Evolutionary conservation across 2,329 filamentous ascomycete genomes (phyloP).

Genomic region (Chaetomiaceae sp.): DNA sequence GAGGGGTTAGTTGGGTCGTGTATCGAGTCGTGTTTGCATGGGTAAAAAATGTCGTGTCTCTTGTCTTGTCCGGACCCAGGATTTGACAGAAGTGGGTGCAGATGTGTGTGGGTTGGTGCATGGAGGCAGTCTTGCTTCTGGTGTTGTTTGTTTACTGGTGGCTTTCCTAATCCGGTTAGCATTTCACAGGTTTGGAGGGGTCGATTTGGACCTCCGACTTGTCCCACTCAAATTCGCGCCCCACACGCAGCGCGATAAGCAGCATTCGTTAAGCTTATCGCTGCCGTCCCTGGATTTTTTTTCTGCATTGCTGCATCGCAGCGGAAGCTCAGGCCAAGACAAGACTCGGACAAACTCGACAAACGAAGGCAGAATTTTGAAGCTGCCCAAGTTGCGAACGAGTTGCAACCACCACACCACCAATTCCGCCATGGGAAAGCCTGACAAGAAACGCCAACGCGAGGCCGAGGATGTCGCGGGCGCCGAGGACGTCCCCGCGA

Average conservation of each 20-base stretch:
- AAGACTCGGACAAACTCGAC: not conserved
- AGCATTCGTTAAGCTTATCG: not conserved
- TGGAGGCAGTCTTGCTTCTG: no score
- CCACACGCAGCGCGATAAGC: slow-evolving; percentile 16
- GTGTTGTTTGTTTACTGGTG: slow-evolving; percentile 25
- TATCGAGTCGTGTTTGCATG: not conserved
- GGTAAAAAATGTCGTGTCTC: not conserved
- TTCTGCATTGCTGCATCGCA: slow-evolving; percentile 2
- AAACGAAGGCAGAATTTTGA: no score
- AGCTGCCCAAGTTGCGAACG: no score
- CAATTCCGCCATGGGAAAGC: slow-evolving; percentile 19
- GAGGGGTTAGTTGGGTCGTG: not conserved
- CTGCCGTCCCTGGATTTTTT: slow-evolving; percentile 12
- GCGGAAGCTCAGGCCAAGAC: slow-evolving; percentile 14
- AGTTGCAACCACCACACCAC: no score
- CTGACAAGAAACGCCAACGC: slow-evolving; percentile 33
- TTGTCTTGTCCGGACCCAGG: not conserved
- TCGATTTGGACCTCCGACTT: not conserved
- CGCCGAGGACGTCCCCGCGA: slow-evolving; percentile 12
- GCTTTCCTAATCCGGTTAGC: slow-evolving; percentile 19
- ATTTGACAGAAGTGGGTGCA: not conserved
- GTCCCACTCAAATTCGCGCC: not conserved
- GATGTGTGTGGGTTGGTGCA: no score
- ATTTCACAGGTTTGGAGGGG: slow-evolving; percentile 14
- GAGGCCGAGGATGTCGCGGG: slow-evolving; percentile 30